These are phyloP conservation scores for Leptographium flavum DNA, from an alignment of 2,329 filamentous ascomycete species.

Conservation along the genomic window DNA sequence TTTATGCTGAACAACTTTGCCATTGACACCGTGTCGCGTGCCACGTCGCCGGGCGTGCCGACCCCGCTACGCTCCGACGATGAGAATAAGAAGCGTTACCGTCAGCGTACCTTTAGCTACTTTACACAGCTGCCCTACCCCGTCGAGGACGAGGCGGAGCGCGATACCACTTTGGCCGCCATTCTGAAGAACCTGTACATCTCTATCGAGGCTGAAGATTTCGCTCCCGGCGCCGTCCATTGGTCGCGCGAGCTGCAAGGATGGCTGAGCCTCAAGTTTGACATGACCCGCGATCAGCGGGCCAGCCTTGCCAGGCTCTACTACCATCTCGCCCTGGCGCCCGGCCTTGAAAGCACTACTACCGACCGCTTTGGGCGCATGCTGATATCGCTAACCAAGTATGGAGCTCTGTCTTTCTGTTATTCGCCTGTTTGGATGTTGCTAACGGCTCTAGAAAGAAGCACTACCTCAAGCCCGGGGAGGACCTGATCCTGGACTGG, in stretches of 20 bases:
- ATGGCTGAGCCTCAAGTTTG: conserved; percentile 95
- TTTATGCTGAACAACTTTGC: conserved; percentile 25
- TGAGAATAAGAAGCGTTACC: conserved; percentile 50
- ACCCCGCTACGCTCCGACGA: conserved; percentile 32
- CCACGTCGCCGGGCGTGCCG: conserved; percentile 65
- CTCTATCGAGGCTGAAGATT: conserved; percentile 81
- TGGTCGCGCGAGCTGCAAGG: conserved; percentile 94
- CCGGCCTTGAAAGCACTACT: conserved; percentile 68
- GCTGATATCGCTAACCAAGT: conserved; percentile 94
- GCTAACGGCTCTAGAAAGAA: conserved; percentile 51
- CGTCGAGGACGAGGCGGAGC: conserved; percentile 65
- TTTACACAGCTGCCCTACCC: conserved; percentile 79
- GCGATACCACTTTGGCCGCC: conserved; percentile 66
- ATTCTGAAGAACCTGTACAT: conserved; percentile 93
- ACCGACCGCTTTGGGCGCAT: conserved; percentile 90
- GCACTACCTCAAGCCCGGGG: conserved; percentile 82
- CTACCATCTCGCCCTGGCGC: conserved; percentile 83
- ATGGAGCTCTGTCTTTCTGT: conserved; percentile 10
- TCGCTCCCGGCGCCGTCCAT: conserved; percentile 82
- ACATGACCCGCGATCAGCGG: conserved; percentile 73
- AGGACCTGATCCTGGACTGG: conserved; percentile 90
- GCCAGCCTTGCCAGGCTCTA: conserved; percentile 80
- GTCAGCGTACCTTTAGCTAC: conserved; percentile 87
- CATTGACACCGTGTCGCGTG: conserved; percentile 63
- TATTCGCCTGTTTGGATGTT: background rate